These are phyloP conservation scores for Senna siamea DNA, from an alignment of 306 rosid species.

Conservation along the genomic window DNA sequence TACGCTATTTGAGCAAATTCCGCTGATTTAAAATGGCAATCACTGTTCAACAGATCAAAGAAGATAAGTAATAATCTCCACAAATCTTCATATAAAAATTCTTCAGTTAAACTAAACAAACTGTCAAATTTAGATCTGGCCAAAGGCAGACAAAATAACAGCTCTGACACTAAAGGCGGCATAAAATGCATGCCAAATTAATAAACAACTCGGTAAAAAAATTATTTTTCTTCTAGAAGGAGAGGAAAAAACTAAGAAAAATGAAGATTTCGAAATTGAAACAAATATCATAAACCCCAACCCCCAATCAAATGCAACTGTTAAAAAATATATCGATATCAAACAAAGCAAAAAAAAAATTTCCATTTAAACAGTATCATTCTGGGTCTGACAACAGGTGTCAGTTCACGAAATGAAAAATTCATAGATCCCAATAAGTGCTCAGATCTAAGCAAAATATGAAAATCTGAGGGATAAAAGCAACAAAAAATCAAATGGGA, in stretches of 20 bases:
- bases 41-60: conserved; percentile 36
- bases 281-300: conserved; percentile 13
- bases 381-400: neutral
- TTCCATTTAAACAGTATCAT: neutral
- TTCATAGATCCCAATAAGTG: conserved; percentile 34
- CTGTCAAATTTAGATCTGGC: conserved; percentile 32
- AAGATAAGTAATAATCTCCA: neutral
- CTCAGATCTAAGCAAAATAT: conserved; percentile 37
- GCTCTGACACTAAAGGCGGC: neutral
- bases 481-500: neutral
- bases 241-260: neutral
- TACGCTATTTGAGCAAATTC: neutral
- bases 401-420: neutral
- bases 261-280: neutral
- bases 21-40: conserved; percentile 7
- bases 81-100: neutral
- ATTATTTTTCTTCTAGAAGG: neutral
- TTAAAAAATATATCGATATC: neutral
- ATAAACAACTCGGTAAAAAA: neutral
- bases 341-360: neutral
- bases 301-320: conserved; percentile 1
- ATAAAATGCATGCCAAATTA: conserved; percentile 30
- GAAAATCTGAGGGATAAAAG: neutral
- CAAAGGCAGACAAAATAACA: neutral
- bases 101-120: neutral